These are phyloP conservation scores for Fusarium avenaceum DNA, from an alignment of 2,329 filamentous ascomycete species.

Conservation along the genomic window DNA sequence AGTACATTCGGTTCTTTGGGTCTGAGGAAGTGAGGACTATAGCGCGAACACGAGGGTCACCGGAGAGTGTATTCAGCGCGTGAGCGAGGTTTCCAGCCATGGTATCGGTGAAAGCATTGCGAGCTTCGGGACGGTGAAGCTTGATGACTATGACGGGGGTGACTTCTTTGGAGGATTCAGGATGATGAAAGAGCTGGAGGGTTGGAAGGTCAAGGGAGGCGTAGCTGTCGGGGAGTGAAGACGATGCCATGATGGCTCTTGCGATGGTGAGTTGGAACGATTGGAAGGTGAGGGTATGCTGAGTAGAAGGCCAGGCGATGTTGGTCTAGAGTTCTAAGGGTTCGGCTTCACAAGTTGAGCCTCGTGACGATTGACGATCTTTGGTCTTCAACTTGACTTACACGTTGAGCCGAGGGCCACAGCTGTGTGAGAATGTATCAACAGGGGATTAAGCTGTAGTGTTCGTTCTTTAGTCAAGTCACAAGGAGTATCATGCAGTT, in stretches of 20 bases:
- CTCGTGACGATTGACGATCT: constrained; percentile 17
- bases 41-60: constrained; percentile 66
- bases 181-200: constrained; percentile 64
- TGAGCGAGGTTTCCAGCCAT: constrained; percentile 73
- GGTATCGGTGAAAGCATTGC: constrained; percentile 77
- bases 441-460: neutral
- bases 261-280: neutral
- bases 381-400: constrained; percentile 26
- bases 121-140: constrained; percentile 73
- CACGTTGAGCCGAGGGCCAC: constrained; percentile 28
- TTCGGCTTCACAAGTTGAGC: constrained; percentile 15
- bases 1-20: constrained; percentile 64
- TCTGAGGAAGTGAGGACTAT: constrained; percentile 69
- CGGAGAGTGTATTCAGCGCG: constrained; percentile 65
- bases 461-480: neutral
- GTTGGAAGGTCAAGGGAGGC: constrained; percentile 58
- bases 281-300: neutral
- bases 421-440: neutral
- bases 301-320: constrained; percentile 10
- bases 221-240: constrained; percentile 56
- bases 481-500: neutral
- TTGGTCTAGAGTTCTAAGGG: constrained; percentile 26
- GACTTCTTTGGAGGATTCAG: constrained; percentile 63
- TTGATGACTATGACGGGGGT: constrained; percentile 73
- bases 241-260: constrained; percentile 42